Conservation (phyloP, 2,329 filamentous ascomycete species). For the Fusarium oligoseptatum region DNA sequence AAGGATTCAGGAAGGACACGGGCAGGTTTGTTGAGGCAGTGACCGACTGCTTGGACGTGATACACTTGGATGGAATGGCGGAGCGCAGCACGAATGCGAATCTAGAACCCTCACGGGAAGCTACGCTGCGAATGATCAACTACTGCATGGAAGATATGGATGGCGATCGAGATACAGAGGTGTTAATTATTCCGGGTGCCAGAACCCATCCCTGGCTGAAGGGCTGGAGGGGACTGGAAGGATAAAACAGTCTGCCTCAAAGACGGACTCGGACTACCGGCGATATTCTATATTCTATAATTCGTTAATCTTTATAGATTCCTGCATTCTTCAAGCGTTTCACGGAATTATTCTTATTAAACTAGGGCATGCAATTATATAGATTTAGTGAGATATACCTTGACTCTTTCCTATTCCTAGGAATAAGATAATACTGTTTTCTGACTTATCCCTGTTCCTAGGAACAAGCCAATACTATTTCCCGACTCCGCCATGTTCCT, state of each 20-base stretch:
- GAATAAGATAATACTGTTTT: too few species aligned
- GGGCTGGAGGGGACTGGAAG: neutral
- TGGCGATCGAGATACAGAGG: conserved; percentile 8
- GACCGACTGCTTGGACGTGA: neutral
- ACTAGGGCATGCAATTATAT: too few species aligned
- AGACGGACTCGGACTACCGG: neutral
- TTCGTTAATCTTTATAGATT: too few species aligned
- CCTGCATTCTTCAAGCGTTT: too few species aligned
- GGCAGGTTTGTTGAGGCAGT: conserved; percentile 3
- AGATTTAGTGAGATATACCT: too few species aligned
- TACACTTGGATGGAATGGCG: neutral
- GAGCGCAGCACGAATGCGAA: neutral
- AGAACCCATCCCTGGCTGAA: conserved; percentile 18
- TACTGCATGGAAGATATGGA: conserved; percentile 3
- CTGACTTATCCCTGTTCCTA: too few species aligned
- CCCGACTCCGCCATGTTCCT: too few species aligned
- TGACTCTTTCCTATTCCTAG: too few species aligned
- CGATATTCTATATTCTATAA: too few species aligned
- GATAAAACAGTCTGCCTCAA: neutral
- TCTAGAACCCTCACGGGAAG: conserved; percentile 3
- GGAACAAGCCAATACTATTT: too few species aligned
- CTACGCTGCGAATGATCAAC: conserved; percentile 10
- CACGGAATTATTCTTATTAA: too few species aligned
- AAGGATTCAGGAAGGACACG: conserved; percentile 10
- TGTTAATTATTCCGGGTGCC: conserved; percentile 14